phyloP scores from a whole-genome alignment of 108 stramenopile genomes.

The Craspedostauros australis region DNA sequence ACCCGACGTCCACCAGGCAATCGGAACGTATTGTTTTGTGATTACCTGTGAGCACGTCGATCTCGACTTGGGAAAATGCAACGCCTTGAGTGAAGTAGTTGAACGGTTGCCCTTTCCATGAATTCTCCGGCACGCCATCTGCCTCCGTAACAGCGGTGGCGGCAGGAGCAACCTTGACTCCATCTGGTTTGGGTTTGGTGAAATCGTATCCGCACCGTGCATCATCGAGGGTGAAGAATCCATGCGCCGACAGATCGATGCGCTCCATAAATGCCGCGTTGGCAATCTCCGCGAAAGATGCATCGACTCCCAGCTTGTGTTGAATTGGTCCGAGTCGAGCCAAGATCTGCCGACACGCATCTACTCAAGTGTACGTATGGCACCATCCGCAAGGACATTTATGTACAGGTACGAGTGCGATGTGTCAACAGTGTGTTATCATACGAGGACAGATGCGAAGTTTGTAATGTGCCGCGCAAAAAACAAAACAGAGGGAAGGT shows the following conservation, averaged over 20 bases:
- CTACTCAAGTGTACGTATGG: too few species aligned
- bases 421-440: too few species aligned
- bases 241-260: conserved; percentile 87
- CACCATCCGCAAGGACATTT: too few species aligned
- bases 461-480: too few species aligned
- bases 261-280: conserved; percentile 81
- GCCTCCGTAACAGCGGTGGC: too few species aligned
- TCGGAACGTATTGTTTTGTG: conserved; percentile 75
- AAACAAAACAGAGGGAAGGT: too few species aligned
- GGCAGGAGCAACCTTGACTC: too few species aligned
- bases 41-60: conserved; percentile 89
- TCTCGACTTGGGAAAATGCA: conserved; percentile 83
- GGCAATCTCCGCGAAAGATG: conserved; percentile 56
- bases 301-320: conserved; percentile 63
- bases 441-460: too few species aligned
- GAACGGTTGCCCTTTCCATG: conserved; percentile 88
- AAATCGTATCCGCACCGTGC: conserved; percentile 83
- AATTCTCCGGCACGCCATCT: conserved; percentile 72
- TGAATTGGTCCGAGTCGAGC: conserved; percentile 70
- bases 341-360: conserved; percentile 89
- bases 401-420: too few species aligned
- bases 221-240: conserved; percentile 79
- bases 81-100: conserved; percentile 95
- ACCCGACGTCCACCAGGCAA: conserved; percentile 82
- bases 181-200: conserved; percentile 52